Base-by-base conservation (phyloP, 2,329 filamentous ascomycete genomes). In the Orbilia brochopaga region DNA sequence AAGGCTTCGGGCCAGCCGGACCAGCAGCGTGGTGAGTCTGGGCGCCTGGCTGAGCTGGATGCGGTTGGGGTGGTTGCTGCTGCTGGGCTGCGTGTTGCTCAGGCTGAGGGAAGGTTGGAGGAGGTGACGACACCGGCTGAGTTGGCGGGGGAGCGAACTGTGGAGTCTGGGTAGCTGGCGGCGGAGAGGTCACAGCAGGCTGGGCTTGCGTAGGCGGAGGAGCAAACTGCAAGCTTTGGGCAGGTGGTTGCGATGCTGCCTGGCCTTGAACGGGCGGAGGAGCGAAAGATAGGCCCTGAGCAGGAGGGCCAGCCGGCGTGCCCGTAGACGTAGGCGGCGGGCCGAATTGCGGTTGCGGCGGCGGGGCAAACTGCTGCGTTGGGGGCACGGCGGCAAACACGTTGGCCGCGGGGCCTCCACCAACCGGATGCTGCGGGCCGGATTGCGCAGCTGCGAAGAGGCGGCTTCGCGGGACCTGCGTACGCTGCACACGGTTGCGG, bases 401-500 rank as follows among this genome's bases (percentile, higher is more conserved):
- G n/a, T 27, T 48, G 17, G 15, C n/a, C 3, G 52, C 35, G 5
- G 44, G 42, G 1, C 50, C 42, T n/a, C 58, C 52, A 10, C 52
- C 65, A 17, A 21, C 10, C 8, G 51, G 24, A 19, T 27, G 37
- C 21, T 37, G 48, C 5, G 50, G 48, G 2, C 54, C 59, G 7
- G 35, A 53, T 19, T 64, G 59, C 30, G 59, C 50, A 5, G 59
- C 19, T 2, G 59, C 58, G 35, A 70, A 70, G 11, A 70, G 66
- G 32, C 66, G 66, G 50, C 42, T 70, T n/a, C 59, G 66, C 37
- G 66, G 55, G 27, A 70, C 66, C 24, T 46, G 53, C 5, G 54
- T 70, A 30, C 51, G 61, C 52, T 64, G 59, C 35, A 70, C 59
- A 32, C 66, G 59, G 4, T 46, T 5, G 44, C 50, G 55, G 46